A percentile compares a stretch with the other conserved stretches of the same genome.
These are phyloP conservation scores for Myriosclerotinia duriaeana DNA, from an alignment of 2,329 filamentous ascomycete genomes.

Conservation along the genomic window DNA sequence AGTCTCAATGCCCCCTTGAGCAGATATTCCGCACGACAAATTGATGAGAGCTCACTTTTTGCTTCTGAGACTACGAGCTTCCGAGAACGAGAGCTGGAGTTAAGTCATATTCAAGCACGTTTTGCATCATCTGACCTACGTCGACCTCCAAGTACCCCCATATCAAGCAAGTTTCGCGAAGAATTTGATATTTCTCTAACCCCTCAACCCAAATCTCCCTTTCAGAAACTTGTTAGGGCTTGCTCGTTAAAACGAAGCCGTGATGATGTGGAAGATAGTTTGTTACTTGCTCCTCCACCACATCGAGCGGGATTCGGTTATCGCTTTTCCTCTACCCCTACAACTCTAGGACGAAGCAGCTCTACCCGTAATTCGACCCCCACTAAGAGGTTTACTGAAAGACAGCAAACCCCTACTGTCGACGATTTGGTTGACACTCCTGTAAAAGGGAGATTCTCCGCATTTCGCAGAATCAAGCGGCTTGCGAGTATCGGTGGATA, in stretches of 20 bases:
- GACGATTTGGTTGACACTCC: slow-evolving; percentile 16
- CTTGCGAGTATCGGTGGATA: slow-evolving; percentile 21
- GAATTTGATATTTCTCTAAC: slow-evolving; percentile 33
- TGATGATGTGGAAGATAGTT: slow-evolving; percentile 7
- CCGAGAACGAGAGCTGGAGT: slow-evolving; percentile 35
- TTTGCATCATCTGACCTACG: slow-evolving; percentile 32
- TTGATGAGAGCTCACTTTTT: slow-evolving; percentile 34
- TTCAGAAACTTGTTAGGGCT: slow-evolving; percentile 23
- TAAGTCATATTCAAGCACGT: slow-evolving; percentile 31
- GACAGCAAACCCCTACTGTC: background rate
- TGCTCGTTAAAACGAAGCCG: slow-evolving; percentile 15
- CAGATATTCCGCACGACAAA: slow-evolving; percentile 25
- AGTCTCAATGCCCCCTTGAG: slow-evolving; percentile 27
- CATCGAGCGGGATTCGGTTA: slow-evolving; percentile 27
- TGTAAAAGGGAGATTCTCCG: slow-evolving; percentile 15
- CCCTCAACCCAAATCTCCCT: slow-evolving; percentile 13
- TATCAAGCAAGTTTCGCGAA: slow-evolving; percentile 38
- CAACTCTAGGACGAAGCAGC: background rate
- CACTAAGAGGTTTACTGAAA: background rate
- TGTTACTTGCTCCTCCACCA: slow-evolving; percentile 11
- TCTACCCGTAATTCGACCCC: background rate
- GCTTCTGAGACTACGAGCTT: slow-evolving; percentile 38
- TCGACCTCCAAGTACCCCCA: slow-evolving; percentile 32
- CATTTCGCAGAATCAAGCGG: slow-evolving; percentile 16
- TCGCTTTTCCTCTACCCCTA: slow-evolving; percentile 21